Base-by-base conservation (phyloP, 768 basidiomycete species). In the Kwoniella dendrophila region DNA sequence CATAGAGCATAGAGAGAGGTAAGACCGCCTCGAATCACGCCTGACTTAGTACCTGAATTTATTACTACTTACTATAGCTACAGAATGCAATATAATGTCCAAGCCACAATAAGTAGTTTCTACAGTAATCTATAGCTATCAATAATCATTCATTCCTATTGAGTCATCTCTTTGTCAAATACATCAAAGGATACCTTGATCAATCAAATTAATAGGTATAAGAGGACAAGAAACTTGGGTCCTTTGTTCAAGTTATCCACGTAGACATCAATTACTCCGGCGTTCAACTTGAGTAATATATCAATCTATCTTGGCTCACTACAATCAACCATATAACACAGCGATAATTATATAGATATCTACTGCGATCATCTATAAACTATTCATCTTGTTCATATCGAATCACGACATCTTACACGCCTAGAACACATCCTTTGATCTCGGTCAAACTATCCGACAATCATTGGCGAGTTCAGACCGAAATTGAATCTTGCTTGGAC, bases 361-460 rank as follows among this genome's bases (percentile, higher is more conserved):
- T n/a, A n/a, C n/a, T n/a, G n/a, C n/a, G n/a, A n/a, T n/a, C n/a
- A n/a, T n/a, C n/a, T n/a, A n/a, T n/a, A n/a, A n/a, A n/a, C n/a
- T n/a, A n/a, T n/a, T n/a, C n/a, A n/a, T n/a, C n/a, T n/a, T n/a
- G n/a, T n/a, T n/a, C n/a, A n/a, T n/a, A n/a, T n/a, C n/a, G n/a
- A n/a, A n/a, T n/a, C n/a, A n/a, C 14, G 11, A 44, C 43, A 44
- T 24, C 20, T 24, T 44, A 44, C 43, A 44, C 43, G 43, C n/a
- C 43, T 16, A 14, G 16, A 16, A 40, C 12, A 40, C 38, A 40
- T 51, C 49, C 49, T 51, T 51, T 51, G 49, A 33, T 51, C 32
- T 48, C 45, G 5, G 4, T 27, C 4, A 11, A 22, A 20, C 20
- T 20, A 22, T 22, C 11, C 47, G 26, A 18, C 24, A 26, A 10